Percentiles rank a stretch among this genome's conserved stretches.
These are phyloP conservation scores for Pichia cabralensis DNA, from an alignment of 805 yeast genomes.

Conservation along the genomic window DNA sequence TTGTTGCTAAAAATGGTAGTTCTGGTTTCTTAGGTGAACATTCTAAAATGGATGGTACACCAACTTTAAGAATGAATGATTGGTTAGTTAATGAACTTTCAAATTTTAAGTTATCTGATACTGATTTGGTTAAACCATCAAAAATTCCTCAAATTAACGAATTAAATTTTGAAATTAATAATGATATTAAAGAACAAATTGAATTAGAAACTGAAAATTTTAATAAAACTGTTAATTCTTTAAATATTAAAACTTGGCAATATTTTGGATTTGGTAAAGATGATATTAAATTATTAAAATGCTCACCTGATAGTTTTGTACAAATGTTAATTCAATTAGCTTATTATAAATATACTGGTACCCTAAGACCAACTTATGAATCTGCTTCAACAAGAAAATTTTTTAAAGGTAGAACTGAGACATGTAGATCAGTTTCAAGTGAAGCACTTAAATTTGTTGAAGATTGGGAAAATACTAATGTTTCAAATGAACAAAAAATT, in stretches of 20 bases:
- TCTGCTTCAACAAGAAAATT: constrained; percentile 89
- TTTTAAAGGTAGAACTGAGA: constrained; percentile 88
- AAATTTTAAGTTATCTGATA: constrained; percentile 11
- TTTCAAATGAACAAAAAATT: constrained; percentile 46
- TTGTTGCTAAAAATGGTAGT: constrained; percentile 70
- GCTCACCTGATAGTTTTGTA: constrained; percentile 87
- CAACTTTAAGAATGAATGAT: constrained; percentile 82
- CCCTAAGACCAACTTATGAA: constrained; percentile 84
- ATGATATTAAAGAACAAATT: constrained; percentile 41
- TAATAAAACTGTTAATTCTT: constrained; percentile 41
- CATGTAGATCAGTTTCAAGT: constrained; percentile 73
- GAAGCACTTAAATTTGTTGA: constrained; percentile 64
- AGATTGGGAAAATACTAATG: constrained; percentile 54
- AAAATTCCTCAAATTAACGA: constrained; percentile 13
- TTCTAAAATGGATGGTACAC: constrained; percentile 97
- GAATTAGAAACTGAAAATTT: constrained; percentile 48
- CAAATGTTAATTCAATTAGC: constrained; percentile 91
- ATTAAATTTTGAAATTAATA: constrained; percentile 51
- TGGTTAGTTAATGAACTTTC: constrained; percentile 42
- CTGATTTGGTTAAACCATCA: background rate
- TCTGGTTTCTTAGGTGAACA: constrained; percentile 96
- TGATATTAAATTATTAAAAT: constrained; percentile 72
- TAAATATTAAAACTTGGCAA: constrained; percentile 71
- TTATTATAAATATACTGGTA: constrained; percentile 73
- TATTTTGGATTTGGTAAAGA: constrained; percentile 81